Base-by-base conservation (phyloP, 345 rosid genomes). In the Pugionium cornutum region DNA sequence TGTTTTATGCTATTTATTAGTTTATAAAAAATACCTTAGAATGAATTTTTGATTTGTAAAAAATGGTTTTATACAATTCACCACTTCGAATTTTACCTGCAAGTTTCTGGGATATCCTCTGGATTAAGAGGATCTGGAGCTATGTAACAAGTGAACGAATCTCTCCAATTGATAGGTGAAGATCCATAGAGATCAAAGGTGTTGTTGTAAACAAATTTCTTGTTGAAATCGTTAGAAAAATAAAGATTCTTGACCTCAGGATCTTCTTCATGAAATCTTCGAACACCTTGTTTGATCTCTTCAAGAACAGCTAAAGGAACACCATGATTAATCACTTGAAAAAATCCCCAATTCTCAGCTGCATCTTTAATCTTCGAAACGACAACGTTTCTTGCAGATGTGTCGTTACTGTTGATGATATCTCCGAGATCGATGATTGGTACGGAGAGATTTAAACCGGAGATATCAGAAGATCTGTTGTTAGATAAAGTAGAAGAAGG, bases 241-340 rank as follows among this genome's bases (percentile, higher is more conserved):
- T 49, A 66, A 0, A 6, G 31, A 2, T 44, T 60, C 67, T 73
- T 73, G 0, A 60, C 30, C 31, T 46, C 68, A 0, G 6, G 26
- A 59, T 61, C 77, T 60, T 66, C 51, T 10, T 74, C 73, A 9
- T 59, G 63, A 54, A 74, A 60, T 10, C 53, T 53, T 10, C 29
- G 28, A 30, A 74, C 73, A 11, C 64, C 64, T 3, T 67, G n/a
- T 53, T 61, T 66, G 46, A 66, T 74, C 4, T 74, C 69, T 62
- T 66, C 77, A 37, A 74, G 77, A 74, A 74, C 52, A 6, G 29
- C 30, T 36, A 35, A 39, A 10, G 76, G 81, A 29, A 82, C 75
- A 48, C 82, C 83, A 41, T 84, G 86, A 7, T 80, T 82, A 5
- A 77, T 69, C 67, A 82, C 75, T 31, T 82, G 86, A 34, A 82